phyloP scores from a whole-genome alignment of 768 basidiomycete species.

The Lactifluus rugatus region DNA sequence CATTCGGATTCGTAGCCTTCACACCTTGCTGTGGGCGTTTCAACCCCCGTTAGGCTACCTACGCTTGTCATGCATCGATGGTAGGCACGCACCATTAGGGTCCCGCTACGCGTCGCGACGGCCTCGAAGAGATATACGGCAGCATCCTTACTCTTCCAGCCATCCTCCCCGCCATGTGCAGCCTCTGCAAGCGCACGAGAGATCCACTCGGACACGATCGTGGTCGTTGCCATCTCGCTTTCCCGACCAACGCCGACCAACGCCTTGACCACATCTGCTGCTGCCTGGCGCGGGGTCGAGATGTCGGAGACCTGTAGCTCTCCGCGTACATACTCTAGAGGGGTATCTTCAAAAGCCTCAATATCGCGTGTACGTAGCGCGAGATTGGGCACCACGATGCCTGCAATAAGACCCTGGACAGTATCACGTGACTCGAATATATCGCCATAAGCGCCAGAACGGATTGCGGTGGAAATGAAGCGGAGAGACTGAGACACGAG shows the following conservation, averaged over 20 bases:
- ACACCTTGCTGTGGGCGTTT: conserved; percentile 62
- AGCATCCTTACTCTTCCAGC: conserved; percentile 90
- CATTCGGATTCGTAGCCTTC: conserved; percentile 82
- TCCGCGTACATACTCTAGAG: conserved; percentile 73
- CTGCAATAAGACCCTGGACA: conserved; percentile 73
- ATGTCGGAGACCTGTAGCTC: conserved; percentile 45
- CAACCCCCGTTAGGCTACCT: neutral
- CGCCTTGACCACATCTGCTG: conserved; percentile 91
- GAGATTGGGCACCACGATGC: conserved; percentile 92
- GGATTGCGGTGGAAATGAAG: conserved; percentile 89
- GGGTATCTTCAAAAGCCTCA: conserved; percentile 96
- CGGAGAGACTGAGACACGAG: conserved; percentile 85
- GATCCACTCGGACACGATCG: conserved; percentile 82
- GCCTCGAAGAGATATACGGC: conserved; percentile 93
- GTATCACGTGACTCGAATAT: conserved; percentile 79
- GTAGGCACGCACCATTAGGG: conserved; percentile 50
- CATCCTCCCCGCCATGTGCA: conserved; percentile 42
- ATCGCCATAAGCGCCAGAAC: conserved; percentile 69
- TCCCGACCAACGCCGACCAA: conserved; percentile 77
- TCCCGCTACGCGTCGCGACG: conserved; percentile 82
- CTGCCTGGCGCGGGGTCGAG: conserved; percentile 84
- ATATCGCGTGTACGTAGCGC: conserved; percentile 78
- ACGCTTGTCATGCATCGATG: neutral
- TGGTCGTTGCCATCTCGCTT: conserved; percentile 56
- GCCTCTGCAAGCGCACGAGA: conserved; percentile 63